Evolutionary conservation across 2,329 filamentous ascomycete genomes (phyloP), one percentile per base, ranked within the genome.

Genomic region (Ophiocordyceps robertsii): DNA sequence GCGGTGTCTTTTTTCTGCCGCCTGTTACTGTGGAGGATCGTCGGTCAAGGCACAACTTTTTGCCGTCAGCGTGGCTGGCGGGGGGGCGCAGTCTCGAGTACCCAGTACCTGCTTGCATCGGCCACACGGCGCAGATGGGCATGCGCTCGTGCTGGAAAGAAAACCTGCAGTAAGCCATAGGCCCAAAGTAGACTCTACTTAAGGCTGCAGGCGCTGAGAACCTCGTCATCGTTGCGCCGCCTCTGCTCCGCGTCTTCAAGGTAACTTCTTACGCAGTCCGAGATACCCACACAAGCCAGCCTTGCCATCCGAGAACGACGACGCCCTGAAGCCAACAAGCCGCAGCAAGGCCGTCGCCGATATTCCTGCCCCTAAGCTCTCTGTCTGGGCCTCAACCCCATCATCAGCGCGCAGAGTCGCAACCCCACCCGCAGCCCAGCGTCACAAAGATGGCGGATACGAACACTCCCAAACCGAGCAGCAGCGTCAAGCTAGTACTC

Each of bases 401-500:
- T 16, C 19, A 10, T n/a, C n/a, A 30, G 14, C 29, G 13, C 29
- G 12, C 32, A 35, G 19, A 30, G 27, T 29, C 24, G 9, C 21
- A 27, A 17, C 33, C n/a, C 42, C 32, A 17, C n/a, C 21, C 42
- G 38, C 21, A 38, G 38, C 16, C 27, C 4, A 31, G 24, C 33
- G 9, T 24, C 14, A 9, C 4, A 31, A 33, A 27, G n/a, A 66
- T 66, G 64, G 60, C 64, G 46, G 64, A 66, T 48, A 54, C 55
- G 60, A 77, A 76, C 53, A 71, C 75, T 60, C 84, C 87, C 47
- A 98, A 96, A 72, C 92, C 92, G 49, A 96, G 89, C 74, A 96
- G 89, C 80, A 98, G 92, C 70, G 92, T 98, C 64, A 98, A 98
- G 82, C 83, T 98, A 54, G 92, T 98, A 51, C 77, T 98, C 60